Conservation (phyloP, 225 moss, liverwort and hornwort genomes). For the Marchantia paleacea region DNA sequence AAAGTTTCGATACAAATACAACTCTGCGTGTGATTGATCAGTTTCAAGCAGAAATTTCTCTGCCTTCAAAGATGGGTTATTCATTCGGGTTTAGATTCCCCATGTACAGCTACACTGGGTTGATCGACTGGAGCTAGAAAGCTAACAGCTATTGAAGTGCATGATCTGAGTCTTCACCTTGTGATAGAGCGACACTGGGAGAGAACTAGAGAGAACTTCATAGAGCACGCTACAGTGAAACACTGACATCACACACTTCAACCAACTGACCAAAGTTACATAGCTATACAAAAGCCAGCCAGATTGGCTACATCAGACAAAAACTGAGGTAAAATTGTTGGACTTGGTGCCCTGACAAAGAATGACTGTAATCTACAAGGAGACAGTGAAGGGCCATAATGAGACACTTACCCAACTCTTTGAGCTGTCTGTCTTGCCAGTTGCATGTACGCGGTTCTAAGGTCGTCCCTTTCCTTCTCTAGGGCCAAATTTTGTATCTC, state of each 20-base stretch:
- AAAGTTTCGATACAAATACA: conserved; percentile 6
- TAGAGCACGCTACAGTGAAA: background rate
- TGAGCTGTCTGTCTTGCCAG: conserved; percentile 38
- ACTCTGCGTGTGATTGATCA: background rate
- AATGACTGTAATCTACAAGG: background rate
- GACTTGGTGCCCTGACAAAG: background rate
- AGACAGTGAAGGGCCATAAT: background rate
- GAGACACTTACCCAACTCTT: conserved; percentile 32
- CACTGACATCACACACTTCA: background rate
- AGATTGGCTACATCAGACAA: conserved; percentile 5
- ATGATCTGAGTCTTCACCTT: background rate
- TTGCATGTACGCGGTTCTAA: conserved; percentile 45
- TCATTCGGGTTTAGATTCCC: background rate
- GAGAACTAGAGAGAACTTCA: background rate
- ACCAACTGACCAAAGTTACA: conserved; percentile 10
- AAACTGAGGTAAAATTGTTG: background rate
- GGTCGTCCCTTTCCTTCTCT: conserved; percentile 40
- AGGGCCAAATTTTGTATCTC: conserved; percentile 40
- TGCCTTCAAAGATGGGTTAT: background rate
- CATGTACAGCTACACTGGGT: background rate
- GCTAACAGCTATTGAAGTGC: background rate
- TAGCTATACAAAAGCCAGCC: conserved; percentile 21
- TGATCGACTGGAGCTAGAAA: conserved; percentile 5
- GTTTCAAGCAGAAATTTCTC: conserved; percentile 2
- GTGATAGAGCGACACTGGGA: background rate